A percentile compares a stretch with the other conserved stretches of the same genome.
These are phyloP conservation scores for Novymonas esmeraldas DNA, from an alignment of 208 protist genomes.

Conservation along the genomic window DNA sequence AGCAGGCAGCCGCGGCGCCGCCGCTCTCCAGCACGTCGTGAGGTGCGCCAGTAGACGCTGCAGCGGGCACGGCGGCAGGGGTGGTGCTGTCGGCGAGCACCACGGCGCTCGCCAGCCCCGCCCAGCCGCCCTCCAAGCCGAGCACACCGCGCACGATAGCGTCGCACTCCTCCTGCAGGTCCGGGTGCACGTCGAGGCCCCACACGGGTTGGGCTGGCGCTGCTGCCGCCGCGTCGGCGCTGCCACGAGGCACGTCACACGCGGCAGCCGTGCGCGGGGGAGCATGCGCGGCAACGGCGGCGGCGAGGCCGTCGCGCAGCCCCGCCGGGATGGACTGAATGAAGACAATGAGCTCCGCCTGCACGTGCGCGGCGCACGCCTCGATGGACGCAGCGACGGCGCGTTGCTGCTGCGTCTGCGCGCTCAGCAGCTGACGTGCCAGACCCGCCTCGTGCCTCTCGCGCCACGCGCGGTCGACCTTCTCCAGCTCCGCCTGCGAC, in stretches of 20 bases:
- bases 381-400: constrained; percentile 6
- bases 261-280: too few relatives aligned
- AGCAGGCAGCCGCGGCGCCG: neutral
- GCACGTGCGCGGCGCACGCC: constrained; percentile 7
- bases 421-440: neutral
- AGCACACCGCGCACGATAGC: constrained; percentile 48
- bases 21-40: too few relatives aligned
- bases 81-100: neutral
- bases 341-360: constrained; percentile 17
- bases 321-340: constrained; percentile 11
- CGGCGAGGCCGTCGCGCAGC: neutral
- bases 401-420: constrained; percentile 6
- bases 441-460: constrained; percentile 3
- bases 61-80: neutral
- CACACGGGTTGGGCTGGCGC: neutral
- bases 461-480: neutral
- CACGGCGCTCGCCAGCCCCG: constrained; percentile 23
- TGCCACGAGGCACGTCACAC: too few relatives aligned
- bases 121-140: constrained; percentile 53
- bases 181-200: constrained; percentile 5
- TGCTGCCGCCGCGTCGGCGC: neutral
- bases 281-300: constrained; percentile 3
- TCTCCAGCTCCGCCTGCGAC: constrained; percentile 13
- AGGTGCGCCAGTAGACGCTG: too few relatives aligned
- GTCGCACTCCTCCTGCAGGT: constrained; percentile 58